Conservation (phyloP, 148 eudicot genomes). For the Chenopodium quinoa region DNA sequence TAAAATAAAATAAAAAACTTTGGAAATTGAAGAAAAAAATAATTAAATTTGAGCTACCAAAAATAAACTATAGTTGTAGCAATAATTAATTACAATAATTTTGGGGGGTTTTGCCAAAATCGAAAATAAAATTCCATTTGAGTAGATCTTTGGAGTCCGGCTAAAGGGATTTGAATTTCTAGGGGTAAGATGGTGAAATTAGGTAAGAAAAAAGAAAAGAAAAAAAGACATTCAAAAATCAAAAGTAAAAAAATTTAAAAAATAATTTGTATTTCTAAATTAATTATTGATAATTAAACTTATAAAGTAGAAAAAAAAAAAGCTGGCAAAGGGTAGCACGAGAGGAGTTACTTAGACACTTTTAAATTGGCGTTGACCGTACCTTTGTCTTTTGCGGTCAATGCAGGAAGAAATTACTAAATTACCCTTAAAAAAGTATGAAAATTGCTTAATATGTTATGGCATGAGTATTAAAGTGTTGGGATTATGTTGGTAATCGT, state of each 20-base stretch:
- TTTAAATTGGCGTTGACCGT: slow-evolving; percentile 24
- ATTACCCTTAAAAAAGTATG: slow-evolving; percentile 12
- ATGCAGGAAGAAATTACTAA: neutral
- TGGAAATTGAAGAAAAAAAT: slow-evolving; percentile 25
- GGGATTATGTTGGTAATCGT: slow-evolving; percentile 26
- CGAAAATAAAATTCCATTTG: slow-evolving; percentile 26
- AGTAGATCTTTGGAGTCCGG: slow-evolving; percentile 34
- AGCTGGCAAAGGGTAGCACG: slow-evolving; percentile 29
- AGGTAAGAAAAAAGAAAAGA: neutral
- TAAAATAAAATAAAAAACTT: neutral
- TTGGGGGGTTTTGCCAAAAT: slow-evolving; percentile 22
- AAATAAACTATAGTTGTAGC: slow-evolving; percentile 23
- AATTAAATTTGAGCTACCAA: slow-evolving; percentile 10
- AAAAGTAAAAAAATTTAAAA: neutral
- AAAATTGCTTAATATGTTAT: slow-evolving; percentile 8
- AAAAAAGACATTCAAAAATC: neutral
- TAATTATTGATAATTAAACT: neutral
- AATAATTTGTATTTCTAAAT: neutral
- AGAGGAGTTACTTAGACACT: slow-evolving; percentile 13
- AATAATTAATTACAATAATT: slow-evolving; percentile 24
- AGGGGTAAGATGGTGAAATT: slow-evolving; percentile 14
- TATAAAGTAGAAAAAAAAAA: slow-evolving; percentile 8
- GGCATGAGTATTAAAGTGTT: slow-evolving; percentile 23
- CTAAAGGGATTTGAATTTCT: slow-evolving; percentile 28
- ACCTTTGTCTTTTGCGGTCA: slow-evolving; percentile 28